These are phyloP conservation scores for Paramecium pentaurelia DNA, from an alignment of 73 alveolate species.

Conservation along the genomic window DNA sequence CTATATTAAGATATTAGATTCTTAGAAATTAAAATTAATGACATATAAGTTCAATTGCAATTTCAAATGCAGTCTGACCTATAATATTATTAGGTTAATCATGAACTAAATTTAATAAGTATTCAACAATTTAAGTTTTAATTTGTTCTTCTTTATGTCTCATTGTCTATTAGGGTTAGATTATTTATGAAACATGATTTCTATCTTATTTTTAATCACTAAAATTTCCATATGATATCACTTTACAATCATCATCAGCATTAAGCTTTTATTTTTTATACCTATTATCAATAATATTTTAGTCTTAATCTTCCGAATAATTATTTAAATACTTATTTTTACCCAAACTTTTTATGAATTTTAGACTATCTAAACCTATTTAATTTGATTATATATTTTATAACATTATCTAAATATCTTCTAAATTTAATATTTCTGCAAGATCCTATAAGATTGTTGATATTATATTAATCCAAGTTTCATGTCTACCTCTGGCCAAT, in stretches of 20 bases:
- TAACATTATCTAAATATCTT: neutral
- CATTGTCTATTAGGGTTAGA: neutral
- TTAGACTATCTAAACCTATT: neutral
- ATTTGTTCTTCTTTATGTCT: neutral
- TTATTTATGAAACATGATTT: too few species aligned
- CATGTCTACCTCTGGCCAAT: conserved; percentile 31
- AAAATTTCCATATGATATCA: neutral
- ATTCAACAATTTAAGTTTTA: neutral
- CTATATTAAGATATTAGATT: neutral
- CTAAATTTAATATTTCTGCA: conserved; percentile 1
- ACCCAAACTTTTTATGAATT: neutral
- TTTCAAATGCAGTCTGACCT: neutral
- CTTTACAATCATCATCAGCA: neutral
- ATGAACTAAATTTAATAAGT: neutral
- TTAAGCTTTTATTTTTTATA: neutral
- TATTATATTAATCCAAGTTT: neutral
- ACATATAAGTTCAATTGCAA: neutral
- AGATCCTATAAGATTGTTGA: neutral
- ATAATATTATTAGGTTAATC: neutral
- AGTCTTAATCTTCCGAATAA: neutral
- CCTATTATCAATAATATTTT: neutral
- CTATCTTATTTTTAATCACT: neutral
- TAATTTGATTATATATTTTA: neutral
- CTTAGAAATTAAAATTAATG: neutral
- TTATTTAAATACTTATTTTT: neutral